phyloP scores from a whole-genome alignment of 306 rosid genomes.

The Lathyrus sativus region DNA sequence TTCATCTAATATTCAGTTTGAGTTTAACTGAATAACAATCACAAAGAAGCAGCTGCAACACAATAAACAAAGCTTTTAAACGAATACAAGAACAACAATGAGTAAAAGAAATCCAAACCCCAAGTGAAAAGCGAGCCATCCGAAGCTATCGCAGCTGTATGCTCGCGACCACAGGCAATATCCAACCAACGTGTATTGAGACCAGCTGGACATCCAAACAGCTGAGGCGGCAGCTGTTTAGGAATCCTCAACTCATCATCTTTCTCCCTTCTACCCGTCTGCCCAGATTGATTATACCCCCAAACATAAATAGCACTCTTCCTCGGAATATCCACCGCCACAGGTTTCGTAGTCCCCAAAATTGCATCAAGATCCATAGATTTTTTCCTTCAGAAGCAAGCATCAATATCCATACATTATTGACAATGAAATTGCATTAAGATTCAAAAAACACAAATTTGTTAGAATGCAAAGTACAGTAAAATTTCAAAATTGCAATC shows the following conservation, averaged over 20 bases:
- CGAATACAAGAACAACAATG: conserved; percentile 17
- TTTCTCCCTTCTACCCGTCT: conserved; percentile 78
- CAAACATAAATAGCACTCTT: conserved; percentile 92
- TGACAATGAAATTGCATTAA: conserved; percentile 18
- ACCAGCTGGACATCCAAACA: conserved; percentile 80
- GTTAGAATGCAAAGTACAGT: no score
- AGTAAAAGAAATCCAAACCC: conserved; percentile 54
- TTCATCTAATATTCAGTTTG: not conserved
- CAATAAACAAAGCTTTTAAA: conserved; percentile 5
- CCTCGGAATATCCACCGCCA: conserved; percentile 44
- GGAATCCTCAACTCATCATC: conserved; percentile 83
- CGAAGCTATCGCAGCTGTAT: conserved; percentile 87
- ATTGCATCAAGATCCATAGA: conserved; percentile 66
- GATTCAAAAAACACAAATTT: no score
- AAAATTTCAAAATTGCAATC: not conserved
- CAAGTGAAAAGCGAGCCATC: conserved; percentile 88
- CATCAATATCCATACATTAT: conserved; percentile 41
- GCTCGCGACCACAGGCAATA: conserved; percentile 93
- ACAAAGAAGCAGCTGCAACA: not conserved
- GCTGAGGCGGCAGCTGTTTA: conserved; percentile 70
- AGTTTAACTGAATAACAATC: conserved; percentile 5
- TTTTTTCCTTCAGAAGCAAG: conserved; percentile 27
- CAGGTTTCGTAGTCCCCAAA: conserved; percentile 52
- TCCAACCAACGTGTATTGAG: conserved; percentile 79
- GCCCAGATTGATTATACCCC: conserved; percentile 96